These are phyloP conservation scores for Cicer arietinum DNA, from an alignment of 306 rosid species.

Conservation along the genomic window DNA sequence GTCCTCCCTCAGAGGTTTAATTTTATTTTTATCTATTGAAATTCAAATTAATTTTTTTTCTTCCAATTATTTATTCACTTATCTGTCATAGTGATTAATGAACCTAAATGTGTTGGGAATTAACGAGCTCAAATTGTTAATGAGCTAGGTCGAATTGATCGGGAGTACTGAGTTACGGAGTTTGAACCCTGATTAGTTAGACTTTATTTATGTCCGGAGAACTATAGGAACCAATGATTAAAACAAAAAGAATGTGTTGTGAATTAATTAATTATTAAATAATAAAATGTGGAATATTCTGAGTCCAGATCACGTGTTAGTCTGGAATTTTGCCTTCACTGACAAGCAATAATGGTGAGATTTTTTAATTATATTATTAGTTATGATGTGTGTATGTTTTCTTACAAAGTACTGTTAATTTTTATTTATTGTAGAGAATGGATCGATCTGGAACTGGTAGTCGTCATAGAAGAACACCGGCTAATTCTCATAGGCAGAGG, in stretches of 20 bases:
- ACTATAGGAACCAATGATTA: too few species aligned
- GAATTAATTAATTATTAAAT: slow-evolving; percentile 6
- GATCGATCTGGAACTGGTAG: slow-evolving; percentile 93
- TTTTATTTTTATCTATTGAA: neutral
- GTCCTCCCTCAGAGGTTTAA: slow-evolving; percentile 88
- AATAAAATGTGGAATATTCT: slow-evolving; percentile 12
- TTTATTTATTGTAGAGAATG: slow-evolving; percentile 65
- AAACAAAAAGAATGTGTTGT: neutral
- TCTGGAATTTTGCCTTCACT: slow-evolving; percentile 22
- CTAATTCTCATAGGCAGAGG: slow-evolving; percentile 71
- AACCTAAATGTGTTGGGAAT: neutral
- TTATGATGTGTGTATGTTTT: neutral
- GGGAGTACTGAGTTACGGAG: too few species aligned
- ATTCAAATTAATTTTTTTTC: neutral
- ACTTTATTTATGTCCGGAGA: too few species aligned
- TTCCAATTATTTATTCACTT: neutral
- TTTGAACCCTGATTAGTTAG: too few species aligned
- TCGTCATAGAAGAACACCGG: slow-evolving; percentile 72
- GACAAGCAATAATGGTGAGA: neutral
- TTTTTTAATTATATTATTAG: neutral
- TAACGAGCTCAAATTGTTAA: neutral
- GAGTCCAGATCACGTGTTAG: slow-evolving; percentile 3
- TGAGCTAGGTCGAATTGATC: too few species aligned
- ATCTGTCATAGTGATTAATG: neutral
- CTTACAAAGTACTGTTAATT: neutral